Evolutionary conservation across 2,329 filamentous ascomycete genomes (phyloP), one percentile per base, ranked within the genome.

Genomic region (Endocalyx cinctus): DNA sequence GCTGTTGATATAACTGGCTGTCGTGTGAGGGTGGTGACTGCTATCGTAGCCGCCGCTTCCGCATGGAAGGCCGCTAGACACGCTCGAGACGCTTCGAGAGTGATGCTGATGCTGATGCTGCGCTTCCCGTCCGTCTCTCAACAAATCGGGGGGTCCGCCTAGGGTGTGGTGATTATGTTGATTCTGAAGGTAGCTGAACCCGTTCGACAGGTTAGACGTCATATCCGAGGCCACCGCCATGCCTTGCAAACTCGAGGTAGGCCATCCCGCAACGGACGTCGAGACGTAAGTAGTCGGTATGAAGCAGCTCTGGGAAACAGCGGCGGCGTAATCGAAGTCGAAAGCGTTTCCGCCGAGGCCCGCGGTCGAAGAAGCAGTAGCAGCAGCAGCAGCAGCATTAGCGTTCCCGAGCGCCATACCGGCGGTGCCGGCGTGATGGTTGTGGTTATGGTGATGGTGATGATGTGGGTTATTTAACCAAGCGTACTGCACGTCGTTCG

Each of bases 41-140:
- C n/a, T n/a, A n/a, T n/a, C n/a, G n/a, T n/a, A n/a, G 30, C 17
- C 20, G 31, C 17, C n/a, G 29, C 34, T 26, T 32, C 29, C 29
- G 43, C 43, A 3, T 45, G 42, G 20, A 43, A 43, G 5, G 31
- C 44, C 17, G 18, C 44, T 47, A n/a, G 42, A 45, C 5, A 37
- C 38, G 25, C 44, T 47, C 20, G 44, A 47, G 28, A 45, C 39
- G 20, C 44, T 47, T 27, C 42, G 33, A 8, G 44, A 45, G 25
- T 47, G 44, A 18, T 39, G 30, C 19, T 38, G 39, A n/a, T n/a
- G n/a, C n/a, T n/a, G n/a, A n/a, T n/a, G n/a, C n/a, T n/a, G n/a
- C n/a, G n/a, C n/a, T n/a, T n/a, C n/a, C n/a, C n/a, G n/a, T n/a
- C n/a, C n/a, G n/a, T n/a, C n/a, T n/a, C n/a, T n/a, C n/a, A n/a